Base-by-base conservation (phyloP, 2,329 filamentous ascomycete genomes). In the Amauroascus verrucosus region DNA sequence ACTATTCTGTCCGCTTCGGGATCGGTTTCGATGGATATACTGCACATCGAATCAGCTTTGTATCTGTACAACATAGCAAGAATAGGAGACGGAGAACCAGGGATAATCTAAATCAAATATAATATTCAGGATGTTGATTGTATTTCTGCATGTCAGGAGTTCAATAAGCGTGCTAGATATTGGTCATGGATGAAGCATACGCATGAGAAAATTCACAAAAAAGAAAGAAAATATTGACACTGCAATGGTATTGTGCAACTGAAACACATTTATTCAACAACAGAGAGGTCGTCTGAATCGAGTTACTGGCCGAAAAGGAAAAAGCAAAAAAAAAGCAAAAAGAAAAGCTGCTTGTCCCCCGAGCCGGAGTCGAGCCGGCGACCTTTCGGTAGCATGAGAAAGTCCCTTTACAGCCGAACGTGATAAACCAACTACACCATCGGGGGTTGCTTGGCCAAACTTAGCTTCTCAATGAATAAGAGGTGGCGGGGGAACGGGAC, bases 361-460 rank as follows among this genome's bases (percentile, higher is more conserved):
- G 44, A 54, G 37, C 51, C 51, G 51, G 51, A 54, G 28, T 54
- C 51, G 51, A 54, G 51, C 51, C 51, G 46, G 51, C 37, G 51
- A 54, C 51, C 51, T 54, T 54, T 54, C 51, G 51, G 51, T 54
- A 43, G 46, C 51, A 54, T 48, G 35, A 48, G 44, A 43, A 47
- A 32, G 24, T 40, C 32, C 51, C 35, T 44, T 54, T 54, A 54
- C 51, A 54, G 51, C 51, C 51, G 51, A 54, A 54, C 51, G 51
- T 54, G 51, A 54, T 54, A 54, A 30, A 30, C 51, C 51, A 54
- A 54, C 51, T 54, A 54, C 51, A 54, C 51, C 51, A 54, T 54
- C 44, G 18, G 44, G 44, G 51, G 51, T 48, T 54, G 33, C 18
- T 54, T 38, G 33, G 30, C 35, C 24, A 18, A 38, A 26, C 11